These are phyloP conservation scores for Lentinula novae-zelandiae DNA, from an alignment of 1,284 basidiomycete species.

Conservation along the genomic window DNA sequence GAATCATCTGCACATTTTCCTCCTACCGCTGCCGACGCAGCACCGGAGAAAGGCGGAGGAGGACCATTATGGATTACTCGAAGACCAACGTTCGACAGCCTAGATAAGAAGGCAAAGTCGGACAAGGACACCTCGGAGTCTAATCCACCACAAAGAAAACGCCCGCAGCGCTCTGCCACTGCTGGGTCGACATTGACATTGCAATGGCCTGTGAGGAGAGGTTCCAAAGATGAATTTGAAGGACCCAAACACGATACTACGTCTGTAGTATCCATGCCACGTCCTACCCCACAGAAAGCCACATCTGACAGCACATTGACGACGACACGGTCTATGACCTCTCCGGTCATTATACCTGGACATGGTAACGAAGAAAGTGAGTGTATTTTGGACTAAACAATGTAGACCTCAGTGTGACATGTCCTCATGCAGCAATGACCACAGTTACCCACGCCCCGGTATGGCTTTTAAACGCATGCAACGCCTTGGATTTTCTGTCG, in stretches of 20 bases:
- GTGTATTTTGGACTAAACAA: not conserved
- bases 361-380: conserved; percentile 12
- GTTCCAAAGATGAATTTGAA: conserved; percentile 6
- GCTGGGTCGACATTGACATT: not conserved
- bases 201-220: conserved; percentile 8
- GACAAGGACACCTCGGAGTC: not conserved
- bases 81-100: conserved; percentile 8
- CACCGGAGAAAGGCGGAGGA: not conserved
- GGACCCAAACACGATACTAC: not conserved
- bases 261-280: not conserved
- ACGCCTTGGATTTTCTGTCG: conserved; percentile 67
- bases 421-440: conserved; percentile 34
- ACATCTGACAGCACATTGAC: conserved; percentile 12
- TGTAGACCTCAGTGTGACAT: not conserved
- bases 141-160: not conserved
- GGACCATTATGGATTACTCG: conserved; percentile 9
- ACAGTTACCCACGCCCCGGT: conserved; percentile 59
- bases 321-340: not conserved
- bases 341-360: not conserved
- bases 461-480: conserved; percentile 72
- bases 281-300: conserved; percentile 14
- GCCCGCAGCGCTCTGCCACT: not conserved
- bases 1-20: conserved; percentile 7
- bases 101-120: not conserved
- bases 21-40: not conserved